Base-by-base conservation (phyloP, 2,329 filamentous ascomycete genomes). In the Didymella keratinophila region DNA sequence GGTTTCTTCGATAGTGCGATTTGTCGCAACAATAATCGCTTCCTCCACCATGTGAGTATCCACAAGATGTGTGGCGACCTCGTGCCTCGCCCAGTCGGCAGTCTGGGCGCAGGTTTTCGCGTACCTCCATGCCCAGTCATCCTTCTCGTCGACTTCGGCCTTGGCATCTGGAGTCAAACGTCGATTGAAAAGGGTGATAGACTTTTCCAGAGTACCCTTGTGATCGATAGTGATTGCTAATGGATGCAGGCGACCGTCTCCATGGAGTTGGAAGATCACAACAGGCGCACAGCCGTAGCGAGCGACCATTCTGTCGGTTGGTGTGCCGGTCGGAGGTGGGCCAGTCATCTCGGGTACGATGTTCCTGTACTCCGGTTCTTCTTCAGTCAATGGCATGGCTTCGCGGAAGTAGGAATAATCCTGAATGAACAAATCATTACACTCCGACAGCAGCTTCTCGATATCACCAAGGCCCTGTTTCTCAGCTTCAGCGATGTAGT, bases 381-480 rank as follows among this genome's bases (percentile, higher is more conserved):
- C 41, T 5, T 56, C 32, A 5, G 37, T 52, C 18, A 60, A 11
- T 4, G 30, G 23, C 20, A 47, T 60, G 11, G 57, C 57, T 20
- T 52, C 18, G 18, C 57, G 52, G 23, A 60, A 60, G 43, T 60
- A 60, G 8, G 57, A 60, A n/a, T 60, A 60, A 30, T 60, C 57
- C 14, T 60, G 52, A 14, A 60, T 49, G 12, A 56, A 49, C 4
- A 60, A 16, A 8, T 56, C 57, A 4, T 27, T 34, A 8, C 37
- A 23, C 4, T 32, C 47, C 20, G 39, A 56, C 10, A 60, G 57
- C n/a, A 56, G 21, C 23, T 41, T 42, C 4, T 23, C 12, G 43
- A 60, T 49, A 2, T 21, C 11, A 9, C 44, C 30, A 3, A 60
- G 52, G 2, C 44, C 39, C 12, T 60, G 57, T 25, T 45, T 60